Evolutionary conservation across 192 early-diverging fungal genomes (phyloP).

Genomic region (Backusella circina): DNA sequence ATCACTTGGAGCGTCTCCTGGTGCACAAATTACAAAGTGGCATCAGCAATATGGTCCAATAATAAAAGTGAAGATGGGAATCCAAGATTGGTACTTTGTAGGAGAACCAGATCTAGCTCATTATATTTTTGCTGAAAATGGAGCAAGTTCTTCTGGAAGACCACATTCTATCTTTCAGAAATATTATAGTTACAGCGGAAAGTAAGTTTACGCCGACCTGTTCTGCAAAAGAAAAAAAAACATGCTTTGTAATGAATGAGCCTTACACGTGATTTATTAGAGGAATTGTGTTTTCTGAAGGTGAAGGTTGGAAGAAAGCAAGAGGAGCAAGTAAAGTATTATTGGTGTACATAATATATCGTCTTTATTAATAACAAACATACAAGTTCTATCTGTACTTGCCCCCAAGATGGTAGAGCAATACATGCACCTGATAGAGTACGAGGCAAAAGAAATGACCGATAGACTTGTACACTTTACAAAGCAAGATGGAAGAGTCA

Average conservation of each 20-base stretch:
- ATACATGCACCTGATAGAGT: neutral
- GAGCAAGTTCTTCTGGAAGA: neutral
- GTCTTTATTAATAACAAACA: neutral
- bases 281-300: neutral
- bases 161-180: neutral
- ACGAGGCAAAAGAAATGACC: neutral
- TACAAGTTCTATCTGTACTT: constrained; percentile 1
- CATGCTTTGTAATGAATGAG: neutral
- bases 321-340: constrained; percentile 7
- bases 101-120: constrained; percentile 7
- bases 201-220: neutral
- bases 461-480: neutral
- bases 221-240: neutral
- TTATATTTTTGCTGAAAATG: neutral
- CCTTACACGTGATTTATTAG: neutral
- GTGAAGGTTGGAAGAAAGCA: neutral
- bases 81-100: neutral
- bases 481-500: neutral
- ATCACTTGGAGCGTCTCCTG: neutral
- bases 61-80: constrained; percentile 1
- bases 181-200: constrained; percentile 7
- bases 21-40: neutral
- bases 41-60: neutral
- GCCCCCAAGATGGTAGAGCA: neutral
- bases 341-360: neutral